Evolutionary conservation across 1,284 basidiomycete species (phyloP).

Genomic region (Puccinia horiana): DNA sequence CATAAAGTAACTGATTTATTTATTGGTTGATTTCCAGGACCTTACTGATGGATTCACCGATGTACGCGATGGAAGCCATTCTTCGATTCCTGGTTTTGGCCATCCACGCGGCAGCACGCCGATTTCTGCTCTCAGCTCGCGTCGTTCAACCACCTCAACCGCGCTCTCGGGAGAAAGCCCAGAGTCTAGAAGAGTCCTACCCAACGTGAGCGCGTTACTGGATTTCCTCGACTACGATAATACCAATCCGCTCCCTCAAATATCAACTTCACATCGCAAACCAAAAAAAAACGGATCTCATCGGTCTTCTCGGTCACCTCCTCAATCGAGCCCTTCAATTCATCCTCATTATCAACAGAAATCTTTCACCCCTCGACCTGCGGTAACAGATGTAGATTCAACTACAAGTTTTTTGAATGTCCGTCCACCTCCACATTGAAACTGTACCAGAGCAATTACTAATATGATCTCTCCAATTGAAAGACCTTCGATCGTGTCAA

Average conservation of each 20-base stretch:
- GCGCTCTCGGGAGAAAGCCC: conserved; percentile 30
- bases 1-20: background rate
- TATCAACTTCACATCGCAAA: conserved; percentile 26
- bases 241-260: conserved; percentile 30
- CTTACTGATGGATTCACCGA: conserved; percentile 43
- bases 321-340: conserved; percentile 3
- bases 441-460: background rate
- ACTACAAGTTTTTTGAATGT: conserved; percentile 3
- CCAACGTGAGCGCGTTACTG: conserved; percentile 39
- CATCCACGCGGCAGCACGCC: conserved; percentile 49
- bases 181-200: conserved; percentile 21
- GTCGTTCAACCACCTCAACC: conserved; percentile 40
- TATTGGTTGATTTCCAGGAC: conserved; percentile 8
- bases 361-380: background rate
- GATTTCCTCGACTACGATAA: conserved; percentile 41
- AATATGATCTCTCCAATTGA: background rate
- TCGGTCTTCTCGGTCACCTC: conserved; percentile 17
- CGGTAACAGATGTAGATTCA: background rate
- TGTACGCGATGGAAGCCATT: conserved; percentile 29
- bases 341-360: background rate
- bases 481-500: conserved; percentile 11
- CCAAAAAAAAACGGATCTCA: background rate
- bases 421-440: background rate
- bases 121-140: conserved; percentile 37
- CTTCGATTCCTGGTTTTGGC: conserved; percentile 38